Evolutionary conservation across 2,329 filamentous ascomycete genomes (phyloP), one percentile per base, ranked within the genome.

Genomic region (Aureobasidium pullulans): DNA sequence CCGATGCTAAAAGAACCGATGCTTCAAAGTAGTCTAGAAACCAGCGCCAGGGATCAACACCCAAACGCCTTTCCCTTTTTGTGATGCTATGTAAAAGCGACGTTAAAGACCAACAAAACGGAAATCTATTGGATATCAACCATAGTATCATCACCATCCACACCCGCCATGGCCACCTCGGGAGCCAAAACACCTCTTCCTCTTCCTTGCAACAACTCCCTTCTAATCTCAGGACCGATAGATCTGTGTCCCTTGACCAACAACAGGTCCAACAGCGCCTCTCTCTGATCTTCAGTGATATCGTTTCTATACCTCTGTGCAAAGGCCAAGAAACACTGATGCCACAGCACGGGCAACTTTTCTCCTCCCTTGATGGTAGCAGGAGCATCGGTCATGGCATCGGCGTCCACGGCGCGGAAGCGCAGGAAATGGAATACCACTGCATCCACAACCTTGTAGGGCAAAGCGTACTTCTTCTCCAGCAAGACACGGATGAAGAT

Each of bases 381-480:
- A 0, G 64, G 69, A 15, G 71, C 72, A n/a, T 77, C 77, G 9
- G 79, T 73, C 31, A 75, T 76, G 59, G 87, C 85, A 34, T 82
- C 78, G 4, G 71, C 16, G 81, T 79, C 2, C 29, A 84, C 81
- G 57, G 83, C 88, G 36, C 89, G 83, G 78, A 96, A 96, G 15
- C 94, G 87, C 63, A 97, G 74, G 74, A 99, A 99, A 74, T 99
- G 93, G 77, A 97, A 97, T 9, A 99, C 94, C 1, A 97, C 79
- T 1, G 91, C 87, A 67, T 99, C 94, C 52, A 99, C 86, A 57
- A 96, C 93, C 74, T 96, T 93, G 77, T 89, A 96, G 0, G 93
- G 94, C 10, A 99, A 79, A 0, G 94, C 94, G 67, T 99, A 97
- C 71, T 95, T 95, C 82, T 99, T 99, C 75, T 96, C 93, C 4